These are phyloP conservation scores for Solanum infundibuliforme DNA, from an alignment of 257 asterid genomes.

Conservation along the genomic window DNA sequence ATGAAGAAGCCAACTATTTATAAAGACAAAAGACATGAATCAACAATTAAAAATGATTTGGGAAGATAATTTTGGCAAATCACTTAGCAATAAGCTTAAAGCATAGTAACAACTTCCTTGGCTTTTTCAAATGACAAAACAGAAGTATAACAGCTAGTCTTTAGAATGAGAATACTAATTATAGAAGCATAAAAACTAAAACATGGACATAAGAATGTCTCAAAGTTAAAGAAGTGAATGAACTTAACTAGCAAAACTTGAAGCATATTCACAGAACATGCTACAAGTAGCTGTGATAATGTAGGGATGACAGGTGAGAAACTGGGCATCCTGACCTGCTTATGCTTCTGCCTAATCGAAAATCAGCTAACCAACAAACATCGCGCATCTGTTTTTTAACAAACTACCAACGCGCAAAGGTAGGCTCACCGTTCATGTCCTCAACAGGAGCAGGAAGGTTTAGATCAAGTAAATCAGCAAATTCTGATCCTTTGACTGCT, in stretches of 20 bases:
- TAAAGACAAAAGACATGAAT: not conserved
- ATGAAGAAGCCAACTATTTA: not conserved
- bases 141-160: not conserved
- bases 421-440: slow-evolving; percentile 29
- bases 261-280: not conserved
- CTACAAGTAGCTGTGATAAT: not conserved
- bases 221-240: not conserved
- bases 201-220: not conserved
- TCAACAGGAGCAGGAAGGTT: slow-evolving; percentile 81
- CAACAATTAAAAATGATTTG: not conserved
- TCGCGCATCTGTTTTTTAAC: not conserved
- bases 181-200: not conserved
- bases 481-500: slow-evolving; percentile 20
- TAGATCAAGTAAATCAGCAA: slow-evolving; percentile 61
- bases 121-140: not conserved
- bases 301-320: not conserved
- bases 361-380: not conserved
- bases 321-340: not conserved
- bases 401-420: slow-evolving; percentile 24
- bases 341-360: not conserved
- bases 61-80: not conserved
- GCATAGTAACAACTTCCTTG: not conserved
- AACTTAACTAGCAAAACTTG: not conserved
- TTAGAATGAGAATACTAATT: not conserved
- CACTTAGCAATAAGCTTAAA: not conserved